Base-by-base conservation (phyloP, 2,329 filamentous ascomycete genomes). In the Fulvia fulva region DNA sequence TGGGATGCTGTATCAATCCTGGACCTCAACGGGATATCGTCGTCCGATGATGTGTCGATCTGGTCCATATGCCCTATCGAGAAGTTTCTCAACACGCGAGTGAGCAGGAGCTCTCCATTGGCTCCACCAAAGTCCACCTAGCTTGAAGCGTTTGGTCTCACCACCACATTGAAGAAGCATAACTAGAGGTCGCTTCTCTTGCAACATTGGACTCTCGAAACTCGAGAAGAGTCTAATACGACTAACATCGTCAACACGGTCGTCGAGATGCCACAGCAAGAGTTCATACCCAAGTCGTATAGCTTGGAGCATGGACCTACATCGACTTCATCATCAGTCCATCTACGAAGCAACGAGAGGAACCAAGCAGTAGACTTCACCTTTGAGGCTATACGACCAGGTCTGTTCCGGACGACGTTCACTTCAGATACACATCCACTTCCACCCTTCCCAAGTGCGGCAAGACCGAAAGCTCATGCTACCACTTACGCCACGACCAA, bases 351-450 rank as follows among this genome's bases (percentile, higher is more conserved):
- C 5, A 68, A 64, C 19, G 73, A 76, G 34, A 67, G 70, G 7
- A 71, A 77, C 1, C 73, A 55, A 30, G 63, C 76, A 0, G 83
- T 84, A 59, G 71, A 78, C 16, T 90, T 89, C 68, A 77, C 78
- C 0, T 88, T 90, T 61, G 83, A 89, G 68, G 78, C 82, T 0
- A 65, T 90, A 28, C 79, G 81, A 16, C 76, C 80, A 21, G 86
- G 86, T 52, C 74, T 89, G 16, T 90, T 89, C 73, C 78, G 87
- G 44, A 87, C 87, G 1, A 86, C 84, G 0, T 89, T 89, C 68
- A 80, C 81, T 1, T 86, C 87, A 0, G 67, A 77, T 14, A 77
- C 78, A 2, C 86, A 89, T 66, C 83, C 83, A 6, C 69, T 88
- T 1, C 85, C 87, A 26, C 87, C 87, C 1, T 83, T 84, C 65